Percentiles rank a stretch among this genome's conserved stretches.
Conservation (phyloP, 2,329 filamentous ascomycete species). For the Ophiostoma himal-ulmi region DNA sequence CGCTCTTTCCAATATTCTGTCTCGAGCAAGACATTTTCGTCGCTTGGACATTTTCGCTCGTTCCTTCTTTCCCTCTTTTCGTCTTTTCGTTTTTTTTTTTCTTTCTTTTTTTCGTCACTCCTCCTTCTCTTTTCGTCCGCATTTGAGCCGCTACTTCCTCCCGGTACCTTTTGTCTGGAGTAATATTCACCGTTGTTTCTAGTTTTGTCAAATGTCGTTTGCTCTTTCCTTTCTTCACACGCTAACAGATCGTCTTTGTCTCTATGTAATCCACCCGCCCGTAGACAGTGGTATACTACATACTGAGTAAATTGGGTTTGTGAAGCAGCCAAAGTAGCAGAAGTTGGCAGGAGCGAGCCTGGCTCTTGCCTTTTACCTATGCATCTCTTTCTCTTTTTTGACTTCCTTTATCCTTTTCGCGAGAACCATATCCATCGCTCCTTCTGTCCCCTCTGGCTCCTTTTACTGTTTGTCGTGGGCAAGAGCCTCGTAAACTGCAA, state of each 20-base stretch:
- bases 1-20: not conserved
- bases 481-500: not conserved
- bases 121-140: not conserved
- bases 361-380: constrained; percentile 14
- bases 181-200: constrained; percentile 8
- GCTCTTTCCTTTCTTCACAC: not conserved
- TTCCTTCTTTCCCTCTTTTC: not conserved
- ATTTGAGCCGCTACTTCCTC: not conserved
- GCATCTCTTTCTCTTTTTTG: not conserved
- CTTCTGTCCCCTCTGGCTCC: not conserved
- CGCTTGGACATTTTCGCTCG: not conserved
- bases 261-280: constrained; percentile 12
- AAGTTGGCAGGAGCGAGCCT: constrained; percentile 10
- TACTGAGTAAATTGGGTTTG: not conserved
- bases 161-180: not conserved
- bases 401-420: not conserved
- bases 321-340: constrained; percentile 10
- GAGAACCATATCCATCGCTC: not conserved
- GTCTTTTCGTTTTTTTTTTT: not conserved
- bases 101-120: not conserved
- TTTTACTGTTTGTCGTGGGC: not conserved
- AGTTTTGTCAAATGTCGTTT: not conserved
- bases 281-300: not conserved
- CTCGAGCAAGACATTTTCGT: not conserved
- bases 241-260: constrained; percentile 22